Percentiles rank a stretch among this genome's conserved stretches.
Conservation (phyloP, 2,329 filamentous ascomycete species). For the Penicillium janthinellum region DNA sequence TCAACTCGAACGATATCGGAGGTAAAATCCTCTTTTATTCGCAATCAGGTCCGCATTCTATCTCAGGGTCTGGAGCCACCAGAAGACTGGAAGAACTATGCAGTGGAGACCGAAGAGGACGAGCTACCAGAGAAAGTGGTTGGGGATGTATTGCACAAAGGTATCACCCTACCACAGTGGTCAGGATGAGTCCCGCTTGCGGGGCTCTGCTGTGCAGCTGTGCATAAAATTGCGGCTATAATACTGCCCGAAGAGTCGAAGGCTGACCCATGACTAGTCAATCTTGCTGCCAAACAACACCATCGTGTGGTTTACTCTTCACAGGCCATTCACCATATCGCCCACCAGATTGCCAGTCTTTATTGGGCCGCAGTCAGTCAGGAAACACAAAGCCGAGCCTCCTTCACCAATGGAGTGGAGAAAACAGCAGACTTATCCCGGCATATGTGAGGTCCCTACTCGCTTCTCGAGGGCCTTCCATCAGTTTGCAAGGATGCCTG, state of each 20-base stretch:
- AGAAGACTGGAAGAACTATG: conserved; percentile 50
- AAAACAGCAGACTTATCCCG: conserved; percentile 44
- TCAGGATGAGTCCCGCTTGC: not conserved
- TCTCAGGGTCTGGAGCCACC: conserved; percentile 52
- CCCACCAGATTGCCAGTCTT: conserved; percentile 57
- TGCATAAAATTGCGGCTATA: not conserved
- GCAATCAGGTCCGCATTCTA: conserved; percentile 55
- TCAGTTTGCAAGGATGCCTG: conserved; percentile 4
- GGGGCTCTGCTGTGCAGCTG: not conserved
- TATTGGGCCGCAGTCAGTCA: conserved; percentile 56
- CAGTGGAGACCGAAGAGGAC: conserved; percentile 44
- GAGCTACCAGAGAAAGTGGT: conserved; percentile 53
- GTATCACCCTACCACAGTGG: conserved; percentile 30
- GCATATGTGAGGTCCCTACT: conserved; percentile 33
- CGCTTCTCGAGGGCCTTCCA: not conserved
- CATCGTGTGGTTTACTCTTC: conserved; percentile 56
- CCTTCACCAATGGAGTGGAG: conserved; percentile 36
- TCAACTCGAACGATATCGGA: conserved; percentile 50
- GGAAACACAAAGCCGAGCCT: conserved; percentile 29
- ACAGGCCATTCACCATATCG: conserved; percentile 58
- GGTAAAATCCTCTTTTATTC: conserved; percentile 55
- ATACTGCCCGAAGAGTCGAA: not conserved
- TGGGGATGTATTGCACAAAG: conserved; percentile 55
- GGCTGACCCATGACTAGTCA: conserved; percentile 43
- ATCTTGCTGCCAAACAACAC: conserved; percentile 54